phyloP scores from a whole-genome alignment of 495 filamentous ascomycete species.

The Aspergillus campestris region DNA sequence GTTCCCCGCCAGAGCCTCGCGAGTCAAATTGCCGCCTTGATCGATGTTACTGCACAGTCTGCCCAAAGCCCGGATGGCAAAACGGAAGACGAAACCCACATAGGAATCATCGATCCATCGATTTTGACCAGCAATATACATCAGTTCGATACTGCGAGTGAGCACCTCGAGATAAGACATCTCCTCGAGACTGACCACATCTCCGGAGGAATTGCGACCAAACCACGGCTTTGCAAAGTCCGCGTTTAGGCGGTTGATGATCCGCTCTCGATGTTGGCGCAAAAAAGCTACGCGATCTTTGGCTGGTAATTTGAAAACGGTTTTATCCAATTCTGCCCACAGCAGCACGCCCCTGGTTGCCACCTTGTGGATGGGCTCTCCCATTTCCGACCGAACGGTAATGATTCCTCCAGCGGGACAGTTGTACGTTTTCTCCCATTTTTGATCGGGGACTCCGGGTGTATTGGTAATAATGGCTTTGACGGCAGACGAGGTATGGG shows the following conservation, averaged over 20 bases:
- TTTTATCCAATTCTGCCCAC: conserved; percentile 32
- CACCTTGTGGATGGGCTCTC: conserved; percentile 36
- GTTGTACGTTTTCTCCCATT: conserved; percentile 26
- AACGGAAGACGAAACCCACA: conserved; percentile 16
- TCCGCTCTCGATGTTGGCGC: conserved; percentile 12
- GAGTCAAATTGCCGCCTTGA: not conserved
- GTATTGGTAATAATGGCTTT: conserved; percentile 22
- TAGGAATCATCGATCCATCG: conserved; percentile 33
- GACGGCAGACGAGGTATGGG: conserved; percentile 24
- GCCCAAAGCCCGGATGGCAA: conserved; percentile 20
- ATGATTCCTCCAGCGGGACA: conserved; percentile 24
- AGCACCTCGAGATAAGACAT: conserved; percentile 34
- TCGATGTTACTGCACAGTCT: conserved; percentile 3
- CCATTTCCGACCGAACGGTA: conserved; percentile 36
- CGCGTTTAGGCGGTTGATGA: conserved; percentile 24
- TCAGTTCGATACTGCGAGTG: conserved; percentile 21
- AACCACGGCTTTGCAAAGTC: conserved; percentile 37
- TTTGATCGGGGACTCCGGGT: conserved; percentile 15
- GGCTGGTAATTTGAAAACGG: conserved; percentile 23
- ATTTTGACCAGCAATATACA: conserved; percentile 25
- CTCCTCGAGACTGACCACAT: conserved; percentile 22
- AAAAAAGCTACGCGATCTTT: conserved; percentile 20
- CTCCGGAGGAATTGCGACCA: conserved; percentile 15
- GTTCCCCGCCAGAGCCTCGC: not conserved
- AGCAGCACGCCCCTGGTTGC: conserved; percentile 29